A percentile compares a stretch with the other conserved stretches of the same genome.
These are phyloP conservation scores for Irpex lacteus DNA, from an alignment of 1,284 basidiomycete genomes.

Conservation along the genomic window DNA sequence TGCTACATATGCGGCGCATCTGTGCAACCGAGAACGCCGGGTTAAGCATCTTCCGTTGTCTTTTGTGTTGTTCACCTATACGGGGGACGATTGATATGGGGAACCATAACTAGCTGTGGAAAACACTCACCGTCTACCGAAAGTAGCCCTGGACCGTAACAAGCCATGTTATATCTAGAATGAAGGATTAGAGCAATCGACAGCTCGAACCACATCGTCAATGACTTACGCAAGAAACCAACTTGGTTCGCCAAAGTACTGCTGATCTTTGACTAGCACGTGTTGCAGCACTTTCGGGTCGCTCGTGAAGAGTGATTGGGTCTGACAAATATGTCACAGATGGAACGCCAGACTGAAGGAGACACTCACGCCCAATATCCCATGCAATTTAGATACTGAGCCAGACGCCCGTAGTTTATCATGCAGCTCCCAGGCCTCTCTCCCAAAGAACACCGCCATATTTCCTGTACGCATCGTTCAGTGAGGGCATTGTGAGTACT, in stretches of 20 bases:
- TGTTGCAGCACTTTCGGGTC: background rate
- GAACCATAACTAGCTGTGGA: background rate
- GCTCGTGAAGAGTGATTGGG: background rate
- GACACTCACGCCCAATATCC: background rate
- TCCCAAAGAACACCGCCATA: background rate
- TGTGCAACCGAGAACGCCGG: constrained; percentile 17
- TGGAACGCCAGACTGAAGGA: background rate
- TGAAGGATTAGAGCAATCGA: background rate
- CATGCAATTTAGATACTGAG: background rate
- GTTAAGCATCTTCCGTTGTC: constrained; percentile 15
- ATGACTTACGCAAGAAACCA: constrained; percentile 1
- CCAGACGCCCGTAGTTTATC: background rate
- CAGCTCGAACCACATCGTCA: background rate
- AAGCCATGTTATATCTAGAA: background rate
- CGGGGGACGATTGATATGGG: background rate
- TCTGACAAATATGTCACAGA: background rate
- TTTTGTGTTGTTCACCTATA: constrained; percentile 8
- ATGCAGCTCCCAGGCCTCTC: background rate
- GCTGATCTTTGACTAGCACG: background rate
- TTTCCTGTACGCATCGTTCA: background rate
- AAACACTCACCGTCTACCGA: background rate
- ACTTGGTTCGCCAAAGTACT: background rate
- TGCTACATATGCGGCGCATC: constrained; percentile 16
- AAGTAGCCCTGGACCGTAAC: background rate
- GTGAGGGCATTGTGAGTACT: too few relatives aligned